Base-by-base conservation (phyloP, 345 rosid species). In the Eucalyptus tenuipes region DNA sequence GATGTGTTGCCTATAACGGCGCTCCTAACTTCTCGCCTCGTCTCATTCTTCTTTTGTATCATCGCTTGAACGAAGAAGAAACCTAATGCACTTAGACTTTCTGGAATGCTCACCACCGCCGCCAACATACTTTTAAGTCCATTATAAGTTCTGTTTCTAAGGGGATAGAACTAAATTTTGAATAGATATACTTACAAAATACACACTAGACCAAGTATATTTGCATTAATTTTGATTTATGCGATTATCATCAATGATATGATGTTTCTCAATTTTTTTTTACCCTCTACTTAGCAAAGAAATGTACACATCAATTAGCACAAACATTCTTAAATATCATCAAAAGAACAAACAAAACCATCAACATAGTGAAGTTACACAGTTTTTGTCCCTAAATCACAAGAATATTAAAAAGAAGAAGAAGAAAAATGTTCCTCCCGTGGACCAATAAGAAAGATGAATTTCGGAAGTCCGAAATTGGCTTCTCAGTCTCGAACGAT, bases 401-500 rank as follows among this genome's bases (percentile, higher is more conserved):
- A 20, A 37, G 0, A 71, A 18, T 10, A 33, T 37, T 10, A 29
- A 10, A 6, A 13, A 10, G 44, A 59, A 66, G 1, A 16, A 40
- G 12, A 20, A 61, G 45, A 3, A 71, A 42, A 52, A 52, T 6
- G 45, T 42, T 31, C 13, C 50, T 66, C 55, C 44, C 12, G 17
- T 18, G 50, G 31, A 27, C 68, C 75, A 50, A 48, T 8, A 22
- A 20, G 24, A 75, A 37, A 75, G 24, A 55, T 80, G 44, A 49
- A 52, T 31, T 10, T 13, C 17, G 18, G 45, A 33, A 33, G 40
- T 33, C 5, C 24, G 11, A 71, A 33, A 71, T 33, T 33, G 14
- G 44, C 81, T 71, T 18, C 81, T 93, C 89, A 94, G 86, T 94
- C 97, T 86, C 90, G 95, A 87, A 96, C 89, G 88, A 93, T 93